Base-by-base conservation (phyloP, 805 yeast species). In the Candida palmyrensis region DNA sequence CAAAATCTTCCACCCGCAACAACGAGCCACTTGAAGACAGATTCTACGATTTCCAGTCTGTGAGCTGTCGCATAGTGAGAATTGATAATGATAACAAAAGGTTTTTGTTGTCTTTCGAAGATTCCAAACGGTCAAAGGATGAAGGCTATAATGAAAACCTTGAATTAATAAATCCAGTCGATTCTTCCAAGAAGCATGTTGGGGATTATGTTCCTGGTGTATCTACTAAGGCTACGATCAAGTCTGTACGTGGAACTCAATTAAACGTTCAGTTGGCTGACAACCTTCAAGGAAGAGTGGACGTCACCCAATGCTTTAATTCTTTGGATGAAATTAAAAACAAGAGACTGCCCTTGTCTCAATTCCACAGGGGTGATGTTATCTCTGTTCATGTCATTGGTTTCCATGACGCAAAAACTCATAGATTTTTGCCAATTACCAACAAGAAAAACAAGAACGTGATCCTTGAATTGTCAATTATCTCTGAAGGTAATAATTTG, bases 221-320 rank as follows among this genome's bases (percentile, higher is more conserved):
- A 26, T 38, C 69, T 15, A 78, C 88, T 6, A 69, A 73, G 39
- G 90, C 81, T 25, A 49, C 53, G 12, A 59, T 89, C 35, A 78
- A 71, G 30, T 62, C 79, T 1, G 71, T 84, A 23, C 84, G 82
- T 51, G 76, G 73, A 20, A 76, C 85, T 5, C 92, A 85, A 59
- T 62, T 89, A 44, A 79, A 79, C 46, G 82, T 89, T 13, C 72
- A 72, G 31, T 63, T 88, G 29, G 88, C 92, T 33, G 92, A 82
- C 39, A 79, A 82, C 50, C 65, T 78, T 40, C 82, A 75, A 47
- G 97, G 95, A 24, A 75, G 94, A 52, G 59, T 89, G 38, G 95
- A 86, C 46, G 66, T 81, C 12, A 73, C 88, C 12, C 83, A 87
- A 56, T 62, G 82, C 25, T 82, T 74, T 56, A 77, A 75, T 33